phyloP scores from a whole-genome alignment of 768 basidiomycete genomes.

The Serendipita sp. region DNA sequence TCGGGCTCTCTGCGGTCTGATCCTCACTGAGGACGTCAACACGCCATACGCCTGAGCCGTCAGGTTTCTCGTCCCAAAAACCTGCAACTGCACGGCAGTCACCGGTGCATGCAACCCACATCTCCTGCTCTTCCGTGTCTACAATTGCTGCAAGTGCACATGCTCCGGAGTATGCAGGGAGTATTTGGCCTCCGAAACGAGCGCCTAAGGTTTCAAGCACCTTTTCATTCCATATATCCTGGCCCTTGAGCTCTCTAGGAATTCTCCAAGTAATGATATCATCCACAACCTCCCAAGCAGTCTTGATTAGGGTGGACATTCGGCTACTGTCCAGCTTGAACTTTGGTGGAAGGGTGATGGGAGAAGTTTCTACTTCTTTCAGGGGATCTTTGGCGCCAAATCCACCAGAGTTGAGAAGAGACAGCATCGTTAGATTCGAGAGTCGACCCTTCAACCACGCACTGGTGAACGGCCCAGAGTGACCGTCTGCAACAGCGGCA shows the following conservation, averaged over 20 bases:
- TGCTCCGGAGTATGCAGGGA: slow-evolving; percentile 36
- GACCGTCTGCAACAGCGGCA: slow-evolving; percentile 85
- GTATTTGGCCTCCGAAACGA: neutral
- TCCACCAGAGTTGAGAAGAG: slow-evolving; percentile 34
- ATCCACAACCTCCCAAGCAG: slow-evolving; percentile 27
- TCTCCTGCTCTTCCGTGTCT: slow-evolving; percentile 62
- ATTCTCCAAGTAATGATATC: slow-evolving; percentile 45
- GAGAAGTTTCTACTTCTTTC: slow-evolving; percentile 49
- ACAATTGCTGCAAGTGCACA: slow-evolving; percentile 82
- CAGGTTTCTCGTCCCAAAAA: slow-evolving; percentile 54
- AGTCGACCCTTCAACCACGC: slow-evolving; percentile 37
- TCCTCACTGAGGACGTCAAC: slow-evolving; percentile 92
- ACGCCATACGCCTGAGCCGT: slow-evolving; percentile 64
- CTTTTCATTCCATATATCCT: slow-evolving; percentile 8
- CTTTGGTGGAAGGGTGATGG: slow-evolving; percentile 54
- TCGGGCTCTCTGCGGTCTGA: slow-evolving; percentile 83
- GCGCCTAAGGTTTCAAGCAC: slow-evolving; percentile 3
- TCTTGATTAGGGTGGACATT: neutral
- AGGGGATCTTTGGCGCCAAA: slow-evolving; percentile 28
- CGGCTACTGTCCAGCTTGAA: slow-evolving; percentile 15
- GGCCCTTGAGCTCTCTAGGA: neutral
- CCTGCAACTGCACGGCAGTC: slow-evolving; percentile 95
- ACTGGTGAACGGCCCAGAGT: slow-evolving; percentile 72
- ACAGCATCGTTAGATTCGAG: slow-evolving; percentile 31
- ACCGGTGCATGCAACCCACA: slow-evolving; percentile 85